Conservation (phyloP, 768 basidiomycete species). For the Boletus patriciae region DNA sequence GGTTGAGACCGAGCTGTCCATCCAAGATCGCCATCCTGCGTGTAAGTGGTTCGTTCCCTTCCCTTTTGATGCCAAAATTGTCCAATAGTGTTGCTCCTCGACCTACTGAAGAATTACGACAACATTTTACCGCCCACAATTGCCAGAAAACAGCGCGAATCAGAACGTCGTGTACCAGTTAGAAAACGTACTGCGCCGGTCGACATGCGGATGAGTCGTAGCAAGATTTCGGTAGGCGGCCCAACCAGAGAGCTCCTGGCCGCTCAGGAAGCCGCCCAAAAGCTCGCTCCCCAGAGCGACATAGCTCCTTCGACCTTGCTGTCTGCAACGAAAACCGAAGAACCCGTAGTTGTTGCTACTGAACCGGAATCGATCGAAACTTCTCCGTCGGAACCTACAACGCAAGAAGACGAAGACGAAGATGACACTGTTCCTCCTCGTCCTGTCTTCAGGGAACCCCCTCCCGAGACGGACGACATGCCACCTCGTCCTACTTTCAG, state of each 20-base stretch:
- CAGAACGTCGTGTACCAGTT: constrained; percentile 78
- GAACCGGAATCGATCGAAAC: constrained; percentile 19
- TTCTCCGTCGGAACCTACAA: constrained; percentile 2
- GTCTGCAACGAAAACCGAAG: constrained; percentile 16
- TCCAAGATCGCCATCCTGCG: constrained; percentile 88
- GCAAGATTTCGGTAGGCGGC: constrained; percentile 67
- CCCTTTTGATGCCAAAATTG: background rate
- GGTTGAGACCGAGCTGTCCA: constrained; percentile 76
- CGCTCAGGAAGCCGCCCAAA: constrained; percentile 64
- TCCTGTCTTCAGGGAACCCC: constrained; percentile 63
- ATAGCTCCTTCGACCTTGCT: constrained; percentile 14
- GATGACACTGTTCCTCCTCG: constrained; percentile 26
- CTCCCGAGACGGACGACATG: constrained; percentile 39
- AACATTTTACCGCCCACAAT: constrained; percentile 79
- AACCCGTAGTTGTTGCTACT: constrained; percentile 13
- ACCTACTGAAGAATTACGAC: constrained; percentile 75
- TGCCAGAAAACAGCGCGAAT: constrained; percentile 81
- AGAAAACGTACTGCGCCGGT: constrained; percentile 86
- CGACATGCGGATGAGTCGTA: constrained; percentile 85
- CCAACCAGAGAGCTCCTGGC: constrained; percentile 71
- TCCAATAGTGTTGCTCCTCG: constrained; percentile 72
- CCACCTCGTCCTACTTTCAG: constrained; percentile 52
- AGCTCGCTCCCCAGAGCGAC: constrained; percentile 39
- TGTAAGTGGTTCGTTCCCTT: constrained; percentile 42
- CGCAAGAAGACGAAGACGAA: constrained; percentile 11